Evolutionary conservation across 345 rosid species (phyloP).

Genomic region (Brassica nigra): DNA sequence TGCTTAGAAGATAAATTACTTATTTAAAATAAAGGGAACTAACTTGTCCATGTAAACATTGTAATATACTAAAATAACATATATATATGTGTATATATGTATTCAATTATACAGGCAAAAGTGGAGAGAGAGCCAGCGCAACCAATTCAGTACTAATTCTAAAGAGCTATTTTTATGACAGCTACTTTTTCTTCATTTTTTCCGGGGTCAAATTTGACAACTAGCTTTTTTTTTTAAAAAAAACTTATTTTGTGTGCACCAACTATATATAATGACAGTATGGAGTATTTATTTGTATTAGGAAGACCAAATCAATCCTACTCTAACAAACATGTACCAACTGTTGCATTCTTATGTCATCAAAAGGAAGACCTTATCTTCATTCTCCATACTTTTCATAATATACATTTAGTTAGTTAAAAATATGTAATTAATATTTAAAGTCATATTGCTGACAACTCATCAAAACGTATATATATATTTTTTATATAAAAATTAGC

Average conservation of each 20-base stretch:
- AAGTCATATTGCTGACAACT: conserved; percentile 22
- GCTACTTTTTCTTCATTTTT: background rate
- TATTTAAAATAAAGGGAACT: background rate
- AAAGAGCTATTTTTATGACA: background rate
- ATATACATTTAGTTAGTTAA: background rate
- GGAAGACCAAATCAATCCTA: conserved; percentile 28
- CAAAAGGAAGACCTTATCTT: conserved; percentile 31
- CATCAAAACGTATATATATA: conserved; percentile 12
- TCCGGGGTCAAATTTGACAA: conserved; percentile 12
- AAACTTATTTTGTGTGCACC: background rate
- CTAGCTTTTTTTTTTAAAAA: background rate
- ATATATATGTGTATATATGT: background rate
- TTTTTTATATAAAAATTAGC: background rate
- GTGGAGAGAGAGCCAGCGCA: conserved; percentile 32
- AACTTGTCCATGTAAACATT: conserved; percentile 9
- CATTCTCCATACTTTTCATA: background rate
- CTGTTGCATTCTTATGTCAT: conserved; percentile 32
- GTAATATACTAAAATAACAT: background rate
- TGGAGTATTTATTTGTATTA: conserved; percentile 8
- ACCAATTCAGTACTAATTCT: background rate
- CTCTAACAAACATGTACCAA: conserved; percentile 33
- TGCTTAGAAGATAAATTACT: background rate
- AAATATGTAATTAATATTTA: background rate
- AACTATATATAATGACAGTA: conserved; percentile 15
- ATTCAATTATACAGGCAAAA: conserved; percentile 11